Evolutionary conservation across 1,284 basidiomycete genomes (phyloP).

Genomic region (Ustilago curta): DNA sequence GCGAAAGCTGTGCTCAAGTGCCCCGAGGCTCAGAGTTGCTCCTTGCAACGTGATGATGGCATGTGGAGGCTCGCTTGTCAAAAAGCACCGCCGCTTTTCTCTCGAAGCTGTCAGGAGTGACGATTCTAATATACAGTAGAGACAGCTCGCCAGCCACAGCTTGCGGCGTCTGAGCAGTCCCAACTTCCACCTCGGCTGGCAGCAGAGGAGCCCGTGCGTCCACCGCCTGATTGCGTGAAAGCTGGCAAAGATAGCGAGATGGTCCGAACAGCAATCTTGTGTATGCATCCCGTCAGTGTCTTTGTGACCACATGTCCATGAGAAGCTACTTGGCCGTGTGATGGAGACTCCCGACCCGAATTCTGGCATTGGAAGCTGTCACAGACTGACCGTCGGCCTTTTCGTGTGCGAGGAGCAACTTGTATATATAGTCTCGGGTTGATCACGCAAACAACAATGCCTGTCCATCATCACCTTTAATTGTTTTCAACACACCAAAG

Average conservation of each 20-base stretch:
- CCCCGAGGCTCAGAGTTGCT: too few relatives aligned
- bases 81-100: background rate
- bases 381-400: background rate
- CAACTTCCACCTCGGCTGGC: constrained; percentile 17
- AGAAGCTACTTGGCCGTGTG: background rate
- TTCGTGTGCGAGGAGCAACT: background rate
- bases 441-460: too few relatives aligned
- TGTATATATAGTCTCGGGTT: background rate
- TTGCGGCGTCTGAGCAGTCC: constrained; percentile 7
- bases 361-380: constrained; percentile 1
- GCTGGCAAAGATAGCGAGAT: background rate
- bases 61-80: constrained; percentile 24
- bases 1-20: constrained; percentile 5
- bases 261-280: background rate
- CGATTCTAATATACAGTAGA: background rate
- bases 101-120: background rate
- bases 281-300: background rate
- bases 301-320: background rate
- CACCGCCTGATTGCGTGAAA: constrained; percentile 13
- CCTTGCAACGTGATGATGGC: constrained; percentile 8
- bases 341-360: constrained; percentile 6
- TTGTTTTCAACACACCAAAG: background rate
- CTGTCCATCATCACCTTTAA: background rate
- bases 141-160: background rate
- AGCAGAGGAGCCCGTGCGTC: background rate